phyloP scores from a whole-genome alignment of 371 early-diverging fungal genomes.

The Syncephalis plumigaleata region DNA sequence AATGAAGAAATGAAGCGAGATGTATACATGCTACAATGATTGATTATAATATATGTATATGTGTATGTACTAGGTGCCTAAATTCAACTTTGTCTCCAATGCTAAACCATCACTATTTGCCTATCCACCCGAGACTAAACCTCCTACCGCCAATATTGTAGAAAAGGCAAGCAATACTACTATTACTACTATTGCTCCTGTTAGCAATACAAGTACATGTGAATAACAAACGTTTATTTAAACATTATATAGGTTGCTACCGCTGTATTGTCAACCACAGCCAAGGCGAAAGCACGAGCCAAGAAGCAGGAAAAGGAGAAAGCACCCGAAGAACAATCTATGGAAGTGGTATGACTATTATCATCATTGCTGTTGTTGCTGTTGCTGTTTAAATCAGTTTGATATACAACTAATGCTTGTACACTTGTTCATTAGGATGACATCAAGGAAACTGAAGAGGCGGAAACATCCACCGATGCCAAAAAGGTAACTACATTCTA shows the following conservation, averaged over 20 bases:
- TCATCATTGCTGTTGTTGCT: background rate
- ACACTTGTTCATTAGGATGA: constrained; percentile 29
- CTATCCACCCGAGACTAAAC: constrained; percentile 73
- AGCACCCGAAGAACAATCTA: constrained; percentile 22
- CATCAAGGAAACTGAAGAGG: constrained; percentile 19
- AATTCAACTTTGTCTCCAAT: constrained; percentile 68
- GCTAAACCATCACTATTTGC: constrained; percentile 82
- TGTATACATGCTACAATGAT: background rate
- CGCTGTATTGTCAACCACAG: constrained; percentile 89
- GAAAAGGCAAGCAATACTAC: constrained; percentile 16
- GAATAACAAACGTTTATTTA: background rate
- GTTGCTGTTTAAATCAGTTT: too few relatives aligned
- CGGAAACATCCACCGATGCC: constrained; percentile 6
- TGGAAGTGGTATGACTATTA: constrained; percentile 19
- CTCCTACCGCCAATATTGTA: constrained; percentile 35
- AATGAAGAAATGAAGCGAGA: background rate
- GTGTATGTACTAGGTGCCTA: constrained; percentile 61
- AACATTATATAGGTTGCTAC: constrained; percentile 55
- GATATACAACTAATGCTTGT: constrained; percentile 4
- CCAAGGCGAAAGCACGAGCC: constrained; percentile 78
- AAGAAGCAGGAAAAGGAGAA: constrained; percentile 65
- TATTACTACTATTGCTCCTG: background rate
- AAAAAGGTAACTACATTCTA: too few relatives aligned
- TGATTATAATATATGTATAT: background rate
- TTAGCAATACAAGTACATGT: background rate